phyloP scores from a whole-genome alignment of 2,329 filamentous ascomycete species.

The Didymella sp. region DNA sequence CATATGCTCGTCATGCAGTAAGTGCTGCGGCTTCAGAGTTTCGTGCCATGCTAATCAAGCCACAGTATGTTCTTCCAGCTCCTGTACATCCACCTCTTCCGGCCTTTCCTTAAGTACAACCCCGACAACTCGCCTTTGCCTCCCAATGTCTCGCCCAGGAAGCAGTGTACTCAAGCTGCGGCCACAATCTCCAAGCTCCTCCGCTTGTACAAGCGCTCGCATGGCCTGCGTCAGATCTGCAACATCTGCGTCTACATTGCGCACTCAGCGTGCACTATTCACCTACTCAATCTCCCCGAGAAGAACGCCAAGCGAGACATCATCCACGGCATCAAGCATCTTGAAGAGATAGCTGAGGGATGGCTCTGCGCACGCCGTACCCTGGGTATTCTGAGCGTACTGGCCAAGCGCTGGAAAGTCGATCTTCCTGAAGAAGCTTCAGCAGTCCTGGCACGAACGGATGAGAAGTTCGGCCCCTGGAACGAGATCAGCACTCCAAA shows the following conservation, averaged over 20 bases:
- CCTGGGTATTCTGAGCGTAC: conserved; percentile 81
- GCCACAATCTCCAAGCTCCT: conserved; percentile 92
- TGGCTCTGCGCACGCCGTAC: conserved; percentile 91
- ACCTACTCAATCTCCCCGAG: conserved; percentile 89
- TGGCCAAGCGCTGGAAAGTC: conserved; percentile 88
- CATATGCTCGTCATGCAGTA: conserved; percentile 87
- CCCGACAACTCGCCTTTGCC: conserved; percentile 83
- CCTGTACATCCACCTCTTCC: conserved; percentile 93
- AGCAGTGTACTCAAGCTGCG: conserved; percentile 89
- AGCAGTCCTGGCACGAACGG: conserved; percentile 75
- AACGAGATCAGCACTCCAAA: conserved; percentile 42
- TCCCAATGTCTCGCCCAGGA: conserved; percentile 84
- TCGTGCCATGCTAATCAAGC: conserved; percentile 27
- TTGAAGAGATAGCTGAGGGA: conserved; percentile 94
- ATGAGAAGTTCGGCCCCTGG: conserved; percentile 77
- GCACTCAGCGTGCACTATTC: conserved; percentile 93
- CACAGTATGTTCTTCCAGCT: conserved; percentile 95
- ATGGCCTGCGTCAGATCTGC: conserved; percentile 90
- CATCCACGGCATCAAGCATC: conserved; percentile 85
- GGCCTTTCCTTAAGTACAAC: conserved; percentile 91
- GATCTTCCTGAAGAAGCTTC: conserved; percentile 84
- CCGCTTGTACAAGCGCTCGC: conserved; percentile 89
- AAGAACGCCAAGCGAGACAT: conserved; percentile 91
- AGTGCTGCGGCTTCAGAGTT: conserved; percentile 52
- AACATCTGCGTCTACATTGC: conserved; percentile 97